Percentiles rank a stretch among this genome's conserved stretches.
These are phyloP conservation scores for Trametes meyenii DNA, from an alignment of 768 basidiomycete genomes.

Conservation along the genomic window DNA sequence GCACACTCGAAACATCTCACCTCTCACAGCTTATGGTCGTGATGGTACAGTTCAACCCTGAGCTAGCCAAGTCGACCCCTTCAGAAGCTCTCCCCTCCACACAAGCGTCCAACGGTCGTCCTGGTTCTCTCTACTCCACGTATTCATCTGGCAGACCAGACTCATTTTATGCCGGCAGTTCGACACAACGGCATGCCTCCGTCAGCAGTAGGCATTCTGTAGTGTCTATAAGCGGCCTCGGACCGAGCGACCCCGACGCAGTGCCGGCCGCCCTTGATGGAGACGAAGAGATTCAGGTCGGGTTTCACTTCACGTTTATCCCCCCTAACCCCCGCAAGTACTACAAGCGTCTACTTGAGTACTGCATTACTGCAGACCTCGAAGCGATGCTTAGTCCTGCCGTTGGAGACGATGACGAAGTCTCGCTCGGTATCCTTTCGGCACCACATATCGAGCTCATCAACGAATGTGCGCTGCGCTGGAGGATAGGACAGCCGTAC, in stretches of 20 bases:
- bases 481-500: constrained; percentile 84
- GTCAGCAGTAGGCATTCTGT: constrained; percentile 71
- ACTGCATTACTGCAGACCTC: constrained; percentile 82
- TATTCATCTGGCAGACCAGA: constrained; percentile 25
- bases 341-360: constrained; percentile 83
- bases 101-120: constrained; percentile 43
- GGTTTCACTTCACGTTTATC: constrained; percentile 86
- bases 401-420: constrained; percentile 94
- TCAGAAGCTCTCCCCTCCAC: constrained; percentile 49
- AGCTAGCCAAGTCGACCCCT: constrained; percentile 78
- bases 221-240: constrained; percentile 29
- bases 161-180: constrained; percentile 24
- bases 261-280: constrained; percentile 48
- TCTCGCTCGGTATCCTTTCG: constrained; percentile 89
- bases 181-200: constrained; percentile 57
- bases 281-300: constrained; percentile 72
- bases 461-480: constrained; percentile 84
- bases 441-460: constrained; percentile 77
- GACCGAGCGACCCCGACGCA: constrained; percentile 37
- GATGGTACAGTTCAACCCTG: constrained; percentile 86
- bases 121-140: constrained; percentile 58
- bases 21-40: constrained; percentile 87
- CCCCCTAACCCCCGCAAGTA: constrained; percentile 85
- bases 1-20: constrained; percentile 75
- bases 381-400: constrained; percentile 88